Conservation (phyloP, 2,329 filamentous ascomycete species). For the Diaporthe batatas region DNA sequence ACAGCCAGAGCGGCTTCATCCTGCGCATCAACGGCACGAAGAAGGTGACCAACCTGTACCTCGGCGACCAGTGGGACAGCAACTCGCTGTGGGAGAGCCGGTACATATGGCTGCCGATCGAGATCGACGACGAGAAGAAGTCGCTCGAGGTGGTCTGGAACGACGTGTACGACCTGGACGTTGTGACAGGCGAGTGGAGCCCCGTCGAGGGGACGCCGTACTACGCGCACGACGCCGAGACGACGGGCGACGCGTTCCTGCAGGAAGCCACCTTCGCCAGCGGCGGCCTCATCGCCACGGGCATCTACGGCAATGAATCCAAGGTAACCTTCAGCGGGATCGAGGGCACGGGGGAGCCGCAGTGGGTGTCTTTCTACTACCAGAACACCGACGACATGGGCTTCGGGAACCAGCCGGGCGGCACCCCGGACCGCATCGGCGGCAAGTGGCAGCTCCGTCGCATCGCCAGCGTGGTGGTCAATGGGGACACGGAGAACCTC, state of each 20-base stretch:
- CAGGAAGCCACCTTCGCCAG: slow-evolving; percentile 68
- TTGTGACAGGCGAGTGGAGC: slow-evolving; percentile 63
- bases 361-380: slow-evolving; percentile 71
- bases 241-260: slow-evolving; percentile 62
- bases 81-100: slow-evolving; percentile 69
- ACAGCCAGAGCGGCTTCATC: slow-evolving; percentile 65
- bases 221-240: slow-evolving; percentile 58
- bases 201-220: slow-evolving; percentile 63
- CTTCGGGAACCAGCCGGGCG: slow-evolving; percentile 68
- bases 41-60: slow-evolving; percentile 63
- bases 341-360: slow-evolving; percentile 62
- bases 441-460: slow-evolving; percentile 71
- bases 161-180: slow-evolving; percentile 68
- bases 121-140: slow-evolving; percentile 65
- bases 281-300: slow-evolving; percentile 61
- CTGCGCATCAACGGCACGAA: slow-evolving; percentile 62
- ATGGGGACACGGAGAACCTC: slow-evolving; percentile 58
- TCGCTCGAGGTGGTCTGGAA: slow-evolving; percentile 64
- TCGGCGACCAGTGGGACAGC: slow-evolving; percentile 67
- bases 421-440: slow-evolving; percentile 70
- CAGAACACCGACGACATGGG: slow-evolving; percentile 73
- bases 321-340: slow-evolving; percentile 64
- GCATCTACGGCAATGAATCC: slow-evolving; percentile 68
- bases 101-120: slow-evolving; percentile 69
- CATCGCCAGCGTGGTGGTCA: slow-evolving; percentile 72